Percentiles rank a stretch among this genome's conserved stretches.
Conservation (phyloP, 2,329 filamentous ascomycete species). For the Cadophora luteo-olivacea region DNA sequence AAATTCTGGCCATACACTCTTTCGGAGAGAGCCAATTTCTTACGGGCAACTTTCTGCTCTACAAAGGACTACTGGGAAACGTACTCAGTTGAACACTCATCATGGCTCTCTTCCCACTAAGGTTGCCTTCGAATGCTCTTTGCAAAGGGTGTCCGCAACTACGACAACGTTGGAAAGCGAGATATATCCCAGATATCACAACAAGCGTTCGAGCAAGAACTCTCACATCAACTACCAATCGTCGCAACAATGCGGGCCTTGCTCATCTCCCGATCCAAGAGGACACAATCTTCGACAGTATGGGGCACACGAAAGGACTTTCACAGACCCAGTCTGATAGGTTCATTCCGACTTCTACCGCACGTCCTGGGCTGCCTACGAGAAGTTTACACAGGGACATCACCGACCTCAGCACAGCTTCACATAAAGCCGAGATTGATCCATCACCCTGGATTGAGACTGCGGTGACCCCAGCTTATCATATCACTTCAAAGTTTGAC, state of each 20-base stretch:
- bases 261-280: slow-evolving; percentile 20
- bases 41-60: not conserved
- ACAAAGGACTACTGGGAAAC: not conserved
- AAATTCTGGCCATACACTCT: not conserved
- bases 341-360: not conserved
- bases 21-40: not conserved
- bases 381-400: not conserved
- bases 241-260: slow-evolving; percentile 24
- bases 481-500: slow-evolving; percentile 29
- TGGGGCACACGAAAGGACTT: not conserved
- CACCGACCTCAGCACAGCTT: not conserved
- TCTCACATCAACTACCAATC: slow-evolving; percentile 9
- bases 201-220: not conserved
- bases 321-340: not conserved
- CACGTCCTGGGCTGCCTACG: too few species aligned
- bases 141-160: not conserved
- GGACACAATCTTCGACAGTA: not conserved
- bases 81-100: too few species aligned
- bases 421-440: not conserved
- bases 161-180: not conserved
- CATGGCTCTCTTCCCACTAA: not conserved
- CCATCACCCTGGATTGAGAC: not conserved
- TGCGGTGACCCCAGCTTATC: slow-evolving; percentile 22
- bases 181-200: not conserved
- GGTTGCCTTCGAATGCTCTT: not conserved